phyloP scores from a whole-genome alignment of 257 asterid species.

The Verbena officinalis region DNA sequence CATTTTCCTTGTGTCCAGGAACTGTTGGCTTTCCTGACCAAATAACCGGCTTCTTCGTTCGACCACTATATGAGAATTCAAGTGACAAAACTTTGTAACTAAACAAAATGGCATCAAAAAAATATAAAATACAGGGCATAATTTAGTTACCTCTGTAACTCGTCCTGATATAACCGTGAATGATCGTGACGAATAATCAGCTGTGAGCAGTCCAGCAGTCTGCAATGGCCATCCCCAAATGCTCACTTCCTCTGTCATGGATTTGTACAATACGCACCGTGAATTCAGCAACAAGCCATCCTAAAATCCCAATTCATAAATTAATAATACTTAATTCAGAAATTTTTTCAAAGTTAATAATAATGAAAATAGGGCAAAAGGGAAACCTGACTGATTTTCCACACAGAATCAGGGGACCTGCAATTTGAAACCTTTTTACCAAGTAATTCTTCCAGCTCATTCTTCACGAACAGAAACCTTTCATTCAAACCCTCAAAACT shows the following conservation, averaged over 20 bases:
- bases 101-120: no score
- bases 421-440: slow-evolving; percentile 43
- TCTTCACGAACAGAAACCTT: slow-evolving; percentile 54
- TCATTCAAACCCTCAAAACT: slow-evolving; percentile 44
- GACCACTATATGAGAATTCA: slow-evolving; percentile 52
- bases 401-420: slow-evolving; percentile 51
- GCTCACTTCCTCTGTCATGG: slow-evolving; percentile 68
- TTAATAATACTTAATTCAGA: not conserved
- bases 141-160: slow-evolving; percentile 61
- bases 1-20: slow-evolving; percentile 74
- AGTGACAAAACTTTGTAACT: no score
- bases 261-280: slow-evolving; percentile 52
- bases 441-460: slow-evolving; percentile 40
- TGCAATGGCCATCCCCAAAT: slow-evolving; percentile 97
- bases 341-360: not conserved
- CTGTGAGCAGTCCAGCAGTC: slow-evolving; percentile 77
- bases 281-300: slow-evolving; percentile 69
- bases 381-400: slow-evolving; percentile 70
- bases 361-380: not conserved
- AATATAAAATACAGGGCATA: not conserved
- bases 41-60: slow-evolving; percentile 43
- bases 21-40: slow-evolving; percentile 37
- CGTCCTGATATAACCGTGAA: slow-evolving; percentile 70
- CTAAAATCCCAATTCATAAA: slow-evolving; percentile 35
- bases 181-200: slow-evolving; percentile 56